Base-by-base conservation (phyloP, 164 flowering plant genomes). In the Vitis vinifera region DNA sequence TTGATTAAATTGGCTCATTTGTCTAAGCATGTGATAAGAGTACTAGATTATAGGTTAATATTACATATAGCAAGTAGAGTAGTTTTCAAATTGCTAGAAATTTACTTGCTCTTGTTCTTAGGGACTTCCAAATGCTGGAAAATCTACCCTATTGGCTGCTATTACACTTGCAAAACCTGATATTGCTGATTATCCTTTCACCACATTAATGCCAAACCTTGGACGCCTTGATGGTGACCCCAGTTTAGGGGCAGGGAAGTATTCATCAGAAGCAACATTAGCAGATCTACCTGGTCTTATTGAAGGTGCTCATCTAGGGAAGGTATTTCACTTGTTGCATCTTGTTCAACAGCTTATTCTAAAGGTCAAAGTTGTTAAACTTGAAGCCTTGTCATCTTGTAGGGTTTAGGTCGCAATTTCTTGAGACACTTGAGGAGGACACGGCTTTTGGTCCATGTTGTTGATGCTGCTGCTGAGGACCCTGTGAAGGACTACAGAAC, bases 111-210 rank as follows among this genome's bases (percentile, higher is more conserved):
- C 37, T 62, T 75, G 10, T 70, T 67, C 37, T 68, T 68, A 95
- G 99, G 98, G 98, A 61, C 98, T 96, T 75, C 99, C 99, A 77
- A 96, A 93, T 84, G 99, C 97, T 71, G 99, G 99, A 77, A 96
- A 95, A 72, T 95, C 99, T 63, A 95, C 99, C 17, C 90, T 95
- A 53, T 73, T 95, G 81, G 86, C 95, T 48, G 92, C 98, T 52
- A 87, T 85, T 61, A 93, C 99, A 55, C 87, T 72, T 73, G 99
- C 98, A 71, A 91, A 82, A 75, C 99, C 97, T 55, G 97, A 92
- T 70, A 91, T 96, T 79, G 98, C 99, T 68, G 92, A 93, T 76
- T 93, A 95, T 77, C 99, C 98, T 59, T 95, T 95, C 84, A 95
- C 99, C 67, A 96, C 99, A 10, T 79, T 96, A 75, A 91, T 96